phyloP scores from a whole-genome alignment of 768 basidiomycete species.

The Polyporus arcularius region DNA sequence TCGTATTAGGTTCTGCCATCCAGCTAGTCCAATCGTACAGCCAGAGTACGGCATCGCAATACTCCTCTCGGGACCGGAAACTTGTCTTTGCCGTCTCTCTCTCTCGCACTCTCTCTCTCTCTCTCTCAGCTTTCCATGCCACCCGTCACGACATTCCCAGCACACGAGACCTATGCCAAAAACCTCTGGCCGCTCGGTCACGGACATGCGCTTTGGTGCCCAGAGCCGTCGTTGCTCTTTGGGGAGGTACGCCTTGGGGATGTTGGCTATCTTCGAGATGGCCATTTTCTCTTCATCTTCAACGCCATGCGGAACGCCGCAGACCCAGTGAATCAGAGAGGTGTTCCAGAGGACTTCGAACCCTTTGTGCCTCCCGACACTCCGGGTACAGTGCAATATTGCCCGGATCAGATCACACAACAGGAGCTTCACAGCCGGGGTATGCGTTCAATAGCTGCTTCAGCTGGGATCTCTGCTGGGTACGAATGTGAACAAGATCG shows the following conservation, averaged over 20 bases:
- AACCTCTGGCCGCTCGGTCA: constrained; percentile 6
- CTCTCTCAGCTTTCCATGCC: no score
- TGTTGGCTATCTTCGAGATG: constrained; percentile 10
- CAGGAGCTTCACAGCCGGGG: background rate
- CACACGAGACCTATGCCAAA: constrained; percentile 9
- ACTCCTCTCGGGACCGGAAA: no score
- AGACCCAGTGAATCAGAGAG: background rate
- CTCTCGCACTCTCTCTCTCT: no score
- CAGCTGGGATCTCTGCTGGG: background rate
- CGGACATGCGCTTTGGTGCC: constrained; percentile 14
- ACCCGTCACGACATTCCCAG: no score
- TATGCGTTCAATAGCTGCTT: background rate
- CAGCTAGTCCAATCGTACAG: no score
- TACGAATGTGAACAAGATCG: background rate
- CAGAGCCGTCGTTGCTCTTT: background rate
- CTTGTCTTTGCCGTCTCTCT: no score
- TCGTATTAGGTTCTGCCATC: no score
- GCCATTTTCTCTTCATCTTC: constrained; percentile 15
- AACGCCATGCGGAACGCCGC: background rate
- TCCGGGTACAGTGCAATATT: background rate
- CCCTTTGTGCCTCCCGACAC: background rate
- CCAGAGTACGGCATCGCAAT: no score
- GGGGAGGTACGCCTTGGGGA: constrained; percentile 18
- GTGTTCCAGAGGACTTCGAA: background rate
- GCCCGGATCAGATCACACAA: background rate